phyloP scores from a whole-genome alignment of 441 rosid species.

The Capsella rubella region DNA sequence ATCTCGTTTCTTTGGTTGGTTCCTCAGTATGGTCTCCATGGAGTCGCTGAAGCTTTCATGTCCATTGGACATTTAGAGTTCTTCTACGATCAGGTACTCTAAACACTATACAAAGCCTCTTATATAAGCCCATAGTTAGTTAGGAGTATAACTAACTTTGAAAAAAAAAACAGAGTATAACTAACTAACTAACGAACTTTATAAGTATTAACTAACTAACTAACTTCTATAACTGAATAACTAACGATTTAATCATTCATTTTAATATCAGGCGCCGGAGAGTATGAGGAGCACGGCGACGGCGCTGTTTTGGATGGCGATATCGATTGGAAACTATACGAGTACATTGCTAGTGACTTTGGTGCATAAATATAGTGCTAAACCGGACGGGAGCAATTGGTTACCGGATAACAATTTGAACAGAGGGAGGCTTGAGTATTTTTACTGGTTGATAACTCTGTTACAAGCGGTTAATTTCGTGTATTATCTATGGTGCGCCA shows the following conservation, averaged over 20 bases:
- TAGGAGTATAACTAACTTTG: not conserved
- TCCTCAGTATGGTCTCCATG: conserved; percentile 86
- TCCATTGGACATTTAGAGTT: conserved; percentile 90
- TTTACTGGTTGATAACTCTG: conserved; percentile 80
- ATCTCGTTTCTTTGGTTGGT: conserved; percentile 83
- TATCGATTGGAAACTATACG: conserved; percentile 73
- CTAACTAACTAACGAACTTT: not conserved
- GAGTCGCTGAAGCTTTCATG: conserved; percentile 94
- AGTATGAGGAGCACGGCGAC: conserved; percentile 91
- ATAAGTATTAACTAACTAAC: not conserved
- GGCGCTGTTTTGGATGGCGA: conserved; percentile 80
- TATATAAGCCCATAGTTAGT: not conserved
- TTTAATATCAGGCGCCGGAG: conserved; percentile 70
- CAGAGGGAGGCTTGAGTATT: conserved; percentile 83
- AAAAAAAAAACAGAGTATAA: too few relatives aligned
- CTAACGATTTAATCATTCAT: not conserved
- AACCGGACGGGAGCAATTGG: conserved; percentile 82
- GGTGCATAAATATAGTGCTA: conserved; percentile 65
- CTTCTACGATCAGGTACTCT: conserved; percentile 59
- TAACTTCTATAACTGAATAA: not conserved
- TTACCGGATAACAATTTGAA: conserved; percentile 79
- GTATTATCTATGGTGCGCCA: conserved; percentile 74
- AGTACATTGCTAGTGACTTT: conserved; percentile 80
- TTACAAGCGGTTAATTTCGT: conserved; percentile 69
- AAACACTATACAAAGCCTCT: not conserved